Conservation (phyloP, 2,329 filamentous ascomycete species). For the Trichophyton verrucosum region DNA sequence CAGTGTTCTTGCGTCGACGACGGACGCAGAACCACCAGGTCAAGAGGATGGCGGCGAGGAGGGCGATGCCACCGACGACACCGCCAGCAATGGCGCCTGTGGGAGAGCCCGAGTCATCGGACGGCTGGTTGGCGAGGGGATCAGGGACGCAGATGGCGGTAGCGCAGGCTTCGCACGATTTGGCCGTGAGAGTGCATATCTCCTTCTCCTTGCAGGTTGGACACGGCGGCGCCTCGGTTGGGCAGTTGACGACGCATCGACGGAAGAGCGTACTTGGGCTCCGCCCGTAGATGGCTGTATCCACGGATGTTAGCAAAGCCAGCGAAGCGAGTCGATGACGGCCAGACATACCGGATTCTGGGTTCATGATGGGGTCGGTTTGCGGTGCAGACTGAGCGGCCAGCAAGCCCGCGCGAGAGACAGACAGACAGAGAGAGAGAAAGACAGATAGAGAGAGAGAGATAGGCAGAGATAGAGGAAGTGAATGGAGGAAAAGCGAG, state of each 20-base stretch:
- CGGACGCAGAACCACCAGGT: conserved; percentile 84
- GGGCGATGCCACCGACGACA: conserved; percentile 70
- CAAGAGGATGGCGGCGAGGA: conserved; percentile 62
- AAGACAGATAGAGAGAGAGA: neutral
- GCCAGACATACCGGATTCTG: neutral
- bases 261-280: conserved; percentile 36
- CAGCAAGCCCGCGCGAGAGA: no score
- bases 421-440: neutral
- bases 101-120: conserved; percentile 43
- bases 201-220: conserved; percentile 45
- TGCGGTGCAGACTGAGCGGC: no score
- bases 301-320: neutral
- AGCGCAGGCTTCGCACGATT: conserved; percentile 49
- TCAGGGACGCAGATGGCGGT: conserved; percentile 40
- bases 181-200: conserved; percentile 48
- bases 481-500: neutral
- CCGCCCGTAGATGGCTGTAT: neutral
- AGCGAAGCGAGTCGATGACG: neutral
- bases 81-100: conserved; percentile 82
- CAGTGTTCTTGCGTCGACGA: conserved; percentile 53
- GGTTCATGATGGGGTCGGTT: neutral
- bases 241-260: conserved; percentile 47
- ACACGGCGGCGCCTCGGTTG: conserved; percentile 42
- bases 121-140: conserved; percentile 16
- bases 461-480: no score